Conservation (phyloP, 2,329 filamentous ascomycete species). For the Venturia effusa region DNA sequence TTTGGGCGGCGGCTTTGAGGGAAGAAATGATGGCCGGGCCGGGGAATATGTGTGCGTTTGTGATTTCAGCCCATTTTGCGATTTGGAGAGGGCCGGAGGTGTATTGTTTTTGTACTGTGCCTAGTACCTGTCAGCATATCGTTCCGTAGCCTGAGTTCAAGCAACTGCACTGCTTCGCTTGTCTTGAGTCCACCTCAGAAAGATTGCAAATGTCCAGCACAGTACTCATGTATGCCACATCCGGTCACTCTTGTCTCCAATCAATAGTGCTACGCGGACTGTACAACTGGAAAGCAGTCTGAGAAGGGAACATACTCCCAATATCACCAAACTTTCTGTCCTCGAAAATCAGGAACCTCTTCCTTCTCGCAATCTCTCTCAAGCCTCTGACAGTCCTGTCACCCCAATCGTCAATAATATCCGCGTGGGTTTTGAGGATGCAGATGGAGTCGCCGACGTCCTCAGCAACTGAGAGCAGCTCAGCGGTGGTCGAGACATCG, state of each 20-base stretch:
- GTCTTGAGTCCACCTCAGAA: not conserved
- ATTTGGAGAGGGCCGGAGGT: slow-evolving; percentile 40
- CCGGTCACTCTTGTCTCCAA: not conserved
- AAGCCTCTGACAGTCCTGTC: slow-evolving; percentile 41
- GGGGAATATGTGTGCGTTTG: slow-evolving; percentile 42
- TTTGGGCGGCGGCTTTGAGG: slow-evolving; percentile 36
- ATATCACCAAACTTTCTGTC: slow-evolving; percentile 47
- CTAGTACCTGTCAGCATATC: slow-evolving; percentile 21
- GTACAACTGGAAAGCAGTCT: not conserved
- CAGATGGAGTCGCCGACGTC: slow-evolving; percentile 51
- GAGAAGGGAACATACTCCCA: slow-evolving; percentile 32
- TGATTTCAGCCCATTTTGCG: slow-evolving; percentile 41
- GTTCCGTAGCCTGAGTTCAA: not conserved
- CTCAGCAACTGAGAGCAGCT: slow-evolving; percentile 45
- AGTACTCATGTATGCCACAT: not conserved
- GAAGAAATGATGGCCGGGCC: slow-evolving; percentile 41
- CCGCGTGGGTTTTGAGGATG: slow-evolving; percentile 50
- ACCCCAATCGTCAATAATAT: slow-evolving; percentile 51
- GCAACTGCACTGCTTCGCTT: not conserved
- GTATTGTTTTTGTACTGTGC: slow-evolving; percentile 45
- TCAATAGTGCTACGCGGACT: not conserved
- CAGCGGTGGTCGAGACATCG: slow-evolving; percentile 44
- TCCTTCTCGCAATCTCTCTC: slow-evolving; percentile 36
- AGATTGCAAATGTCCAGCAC: not conserved
- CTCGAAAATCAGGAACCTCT: slow-evolving; percentile 43